A percentile compares a stretch with the other conserved stretches of the same genome.
These are phyloP conservation scores for Melaleuca quinquenervia DNA, from an alignment of 345 rosid genomes.

Conservation along the genomic window DNA sequence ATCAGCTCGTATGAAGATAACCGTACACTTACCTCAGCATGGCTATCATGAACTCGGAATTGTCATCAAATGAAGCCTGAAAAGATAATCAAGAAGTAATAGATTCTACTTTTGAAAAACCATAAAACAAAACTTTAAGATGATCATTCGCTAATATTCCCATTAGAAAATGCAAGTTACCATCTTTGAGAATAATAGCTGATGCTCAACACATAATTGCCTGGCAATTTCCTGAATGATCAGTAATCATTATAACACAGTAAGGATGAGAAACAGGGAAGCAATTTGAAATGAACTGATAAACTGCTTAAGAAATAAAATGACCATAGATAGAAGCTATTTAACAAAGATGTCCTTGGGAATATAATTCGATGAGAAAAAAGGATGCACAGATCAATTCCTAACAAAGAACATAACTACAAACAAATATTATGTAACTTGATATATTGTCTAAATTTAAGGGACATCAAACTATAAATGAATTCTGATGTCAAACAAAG, in stretches of 20 bases:
- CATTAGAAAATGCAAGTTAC: constrained; percentile 20
- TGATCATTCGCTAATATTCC: background rate
- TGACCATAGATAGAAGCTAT: background rate
- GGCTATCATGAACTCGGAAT: constrained; percentile 75
- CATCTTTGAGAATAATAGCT: constrained; percentile 76
- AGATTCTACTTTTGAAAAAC: background rate
- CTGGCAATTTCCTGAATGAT: constrained; percentile 69
- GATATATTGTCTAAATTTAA: background rate
- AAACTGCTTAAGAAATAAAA: background rate
- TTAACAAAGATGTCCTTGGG: background rate
- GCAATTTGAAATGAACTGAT: background rate
- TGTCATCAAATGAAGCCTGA: constrained; percentile 92
- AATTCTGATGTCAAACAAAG: background rate
- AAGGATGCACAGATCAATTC: background rate
- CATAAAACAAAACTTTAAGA: background rate
- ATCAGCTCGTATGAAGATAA: background rate
- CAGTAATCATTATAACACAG: background rate
- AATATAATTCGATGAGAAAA: background rate
- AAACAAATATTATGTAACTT: background rate
- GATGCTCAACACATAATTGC: constrained; percentile 79
- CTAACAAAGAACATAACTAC: background rate
- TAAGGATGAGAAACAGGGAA: background rate
- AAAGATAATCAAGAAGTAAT: constrained; percentile 1
- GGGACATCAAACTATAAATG: background rate
- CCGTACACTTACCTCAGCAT: constrained; percentile 54